A percentile compares a stretch with the other conserved stretches of the same genome.
phyloP scores from a whole-genome alignment of 2,329 filamentous ascomycete species.

The Leptographium radiaticola region DNA sequence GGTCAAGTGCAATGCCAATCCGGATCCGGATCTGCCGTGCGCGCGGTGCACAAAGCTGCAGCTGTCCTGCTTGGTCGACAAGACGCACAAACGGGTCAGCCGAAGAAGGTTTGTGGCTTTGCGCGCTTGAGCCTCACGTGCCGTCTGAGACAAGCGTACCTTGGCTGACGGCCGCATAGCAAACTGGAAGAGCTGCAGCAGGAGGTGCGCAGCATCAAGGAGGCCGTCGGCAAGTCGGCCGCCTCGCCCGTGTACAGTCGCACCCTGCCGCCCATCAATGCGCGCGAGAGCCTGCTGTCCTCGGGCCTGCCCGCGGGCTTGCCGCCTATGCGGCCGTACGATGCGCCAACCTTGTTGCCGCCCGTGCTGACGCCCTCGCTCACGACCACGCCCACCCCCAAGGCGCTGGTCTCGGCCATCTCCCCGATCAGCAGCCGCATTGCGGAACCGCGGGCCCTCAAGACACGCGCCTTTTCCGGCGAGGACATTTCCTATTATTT shows the following conservation, averaged over 20 bases:
- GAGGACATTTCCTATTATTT: constrained; percentile 45
- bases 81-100: constrained; percentile 12
- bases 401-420: constrained; percentile 2
- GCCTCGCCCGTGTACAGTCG: constrained; percentile 10
- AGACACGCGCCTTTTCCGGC: constrained; percentile 33
- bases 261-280: constrained; percentile 10
- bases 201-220: constrained; percentile 41
- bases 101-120: constrained; percentile 9
- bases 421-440: neutral
- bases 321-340: constrained; percentile 11
- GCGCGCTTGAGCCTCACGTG: neutral
- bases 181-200: constrained; percentile 42
- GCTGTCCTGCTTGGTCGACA: constrained; percentile 13
- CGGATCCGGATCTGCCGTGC: constrained; percentile 10
- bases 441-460: constrained; percentile 29
- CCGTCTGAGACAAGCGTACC: neutral
- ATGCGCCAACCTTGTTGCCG: constrained; percentile 9
- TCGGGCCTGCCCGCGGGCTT: constrained; percentile 5
- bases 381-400: constrained; percentile 11
- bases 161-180: constrained; percentile 19
- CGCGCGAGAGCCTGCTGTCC: constrained; percentile 10
- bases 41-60: constrained; percentile 12
- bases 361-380: constrained; percentile 11
- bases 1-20: constrained; percentile 13
- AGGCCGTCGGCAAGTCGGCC: constrained; percentile 27